Evolutionary conservation across 768 basidiomycete genomes (phyloP).

Genomic region (Agaricus blazei): DNA sequence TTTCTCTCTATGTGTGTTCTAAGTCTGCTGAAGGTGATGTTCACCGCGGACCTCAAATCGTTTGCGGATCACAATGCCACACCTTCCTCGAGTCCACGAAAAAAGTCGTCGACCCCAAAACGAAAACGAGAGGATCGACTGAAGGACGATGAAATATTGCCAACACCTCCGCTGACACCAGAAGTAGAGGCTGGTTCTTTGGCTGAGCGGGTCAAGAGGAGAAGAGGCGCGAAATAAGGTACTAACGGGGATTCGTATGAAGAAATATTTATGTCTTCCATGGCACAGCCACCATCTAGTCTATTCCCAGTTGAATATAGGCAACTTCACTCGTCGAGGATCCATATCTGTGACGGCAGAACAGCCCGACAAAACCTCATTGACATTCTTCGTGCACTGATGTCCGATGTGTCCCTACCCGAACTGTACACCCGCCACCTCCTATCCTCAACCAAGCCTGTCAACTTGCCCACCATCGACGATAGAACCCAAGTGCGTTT

Average conservation of each 20-base stretch:
- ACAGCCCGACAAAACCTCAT: background rate
- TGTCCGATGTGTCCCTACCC: conserved; percentile 28
- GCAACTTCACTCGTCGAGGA: no score
- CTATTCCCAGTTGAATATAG: background rate
- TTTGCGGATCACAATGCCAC: conserved; percentile 57
- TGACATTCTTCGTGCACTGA: background rate
- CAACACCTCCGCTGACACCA: conserved; percentile 24
- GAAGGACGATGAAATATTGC: conserved; percentile 9
- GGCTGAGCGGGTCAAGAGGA: conserved; percentile 38
- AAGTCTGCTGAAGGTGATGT: conserved; percentile 49
- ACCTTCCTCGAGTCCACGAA: conserved; percentile 14
- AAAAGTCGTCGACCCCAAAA: conserved; percentile 6
- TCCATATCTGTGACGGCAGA: no score
- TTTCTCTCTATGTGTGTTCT: background rate
- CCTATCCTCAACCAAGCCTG: conserved; percentile 31
- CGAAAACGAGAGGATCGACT: conserved; percentile 5
- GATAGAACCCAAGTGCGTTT: conserved; percentile 37
- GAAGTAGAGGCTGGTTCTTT: conserved; percentile 20
- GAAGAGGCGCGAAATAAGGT: conserved; percentile 20
- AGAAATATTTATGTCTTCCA: background rate
- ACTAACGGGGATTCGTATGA: no score
- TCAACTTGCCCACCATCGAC: conserved; percentile 33
- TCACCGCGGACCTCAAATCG: conserved; percentile 68
- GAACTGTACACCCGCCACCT: conserved; percentile 33
- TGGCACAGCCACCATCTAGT: conserved; percentile 9